Base-by-base conservation (phyloP, 495 filamentous ascomycete species). In the Penicillium lagena region DNA sequence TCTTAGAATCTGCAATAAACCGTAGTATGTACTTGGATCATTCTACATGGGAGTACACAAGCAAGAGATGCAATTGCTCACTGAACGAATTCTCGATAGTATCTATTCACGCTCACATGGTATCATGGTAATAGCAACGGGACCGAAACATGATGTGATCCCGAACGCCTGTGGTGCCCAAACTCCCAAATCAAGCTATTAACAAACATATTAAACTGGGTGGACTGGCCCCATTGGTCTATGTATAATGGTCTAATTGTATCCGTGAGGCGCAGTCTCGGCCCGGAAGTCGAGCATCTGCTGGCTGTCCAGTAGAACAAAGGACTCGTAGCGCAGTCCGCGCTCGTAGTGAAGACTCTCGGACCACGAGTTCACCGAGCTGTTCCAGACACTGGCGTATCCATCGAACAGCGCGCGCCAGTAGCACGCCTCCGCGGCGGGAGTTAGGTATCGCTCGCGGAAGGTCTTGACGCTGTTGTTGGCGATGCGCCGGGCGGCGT, bases 381-480 rank as follows among this genome's bases (percentile, higher is more conserved):
- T 58, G 32, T 70, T 70, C 59, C 61, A 68, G 29, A 77, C 74
- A 15, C 42, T 49, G 8, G 61, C 60, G 58, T 75, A 81, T 1
- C 62, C 65, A 17, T 64, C 63, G 12, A 81, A 63, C 37, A 82
- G 49, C 14, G 54, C 38, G 1, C 79, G 64, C 79, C 79, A 81
- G 53, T 82, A 81, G 47, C 77, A 82, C 0, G 76, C 71, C 46
- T 79, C 71, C 0, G 78, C 78, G 0, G 80, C 78, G 6, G 72
- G 68, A 29, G 79, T 81, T 38, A 79, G 57, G 49, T 81, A 81
- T 11, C 77, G 67, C 40, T 81, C 73, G 10, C 78, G 60, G 53
- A 83, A 82, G 10, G 68, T 73, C 38, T 54, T 60, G 9, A 76
- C 71, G 33, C 65, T 72, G 45, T 81, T 80, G 30, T 73, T 63